Evolutionary conservation across 768 basidiomycete species (phyloP).

Genomic region (Tricholomella constricta): DNA sequence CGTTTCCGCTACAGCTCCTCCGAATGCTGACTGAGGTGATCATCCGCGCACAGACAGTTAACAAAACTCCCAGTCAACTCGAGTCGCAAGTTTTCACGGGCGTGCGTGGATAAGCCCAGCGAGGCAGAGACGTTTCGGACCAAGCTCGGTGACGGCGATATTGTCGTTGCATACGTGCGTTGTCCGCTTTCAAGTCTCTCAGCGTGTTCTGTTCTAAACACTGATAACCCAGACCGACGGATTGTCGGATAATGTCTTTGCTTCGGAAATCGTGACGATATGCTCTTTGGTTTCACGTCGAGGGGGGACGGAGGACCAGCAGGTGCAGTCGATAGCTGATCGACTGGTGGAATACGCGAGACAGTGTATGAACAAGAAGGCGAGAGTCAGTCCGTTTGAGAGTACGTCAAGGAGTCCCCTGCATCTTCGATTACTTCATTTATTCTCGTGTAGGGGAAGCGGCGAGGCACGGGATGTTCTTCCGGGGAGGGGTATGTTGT

Average conservation of each 20-base stretch:
- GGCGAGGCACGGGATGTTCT: conserved; percentile 62
- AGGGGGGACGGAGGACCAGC: conserved; percentile 56
- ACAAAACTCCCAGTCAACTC: conserved; percentile 52
- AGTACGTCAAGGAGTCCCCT: conserved; percentile 40
- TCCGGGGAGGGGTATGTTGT: conserved; percentile 70
- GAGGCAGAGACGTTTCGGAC: conserved; percentile 47
- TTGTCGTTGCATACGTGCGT: conserved; percentile 51
- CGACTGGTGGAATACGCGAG: conserved; percentile 69
- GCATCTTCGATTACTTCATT: background rate
- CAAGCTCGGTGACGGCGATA: conserved; percentile 52
- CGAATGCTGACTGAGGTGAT: conserved; percentile 6
- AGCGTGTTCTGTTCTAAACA: background rate
- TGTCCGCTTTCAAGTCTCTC: background rate
- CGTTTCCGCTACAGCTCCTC: conserved; percentile 15
- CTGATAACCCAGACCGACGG: conserved; percentile 49
- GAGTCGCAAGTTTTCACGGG: conserved; percentile 44
- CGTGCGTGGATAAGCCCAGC: conserved; percentile 54
- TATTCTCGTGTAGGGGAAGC: conserved; percentile 51
- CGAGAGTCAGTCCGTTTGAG: conserved; percentile 73
- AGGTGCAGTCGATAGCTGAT: conserved; percentile 73
- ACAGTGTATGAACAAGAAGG: conserved; percentile 68
- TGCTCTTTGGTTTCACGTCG: conserved; percentile 65
- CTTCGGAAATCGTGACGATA: conserved; percentile 68
- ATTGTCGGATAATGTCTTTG: conserved; percentile 63
- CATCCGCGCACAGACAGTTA: conserved; percentile 45